Base-by-base conservation (phyloP, 1,284 basidiomycete species). In the Rhodotorula sp. region DNA sequence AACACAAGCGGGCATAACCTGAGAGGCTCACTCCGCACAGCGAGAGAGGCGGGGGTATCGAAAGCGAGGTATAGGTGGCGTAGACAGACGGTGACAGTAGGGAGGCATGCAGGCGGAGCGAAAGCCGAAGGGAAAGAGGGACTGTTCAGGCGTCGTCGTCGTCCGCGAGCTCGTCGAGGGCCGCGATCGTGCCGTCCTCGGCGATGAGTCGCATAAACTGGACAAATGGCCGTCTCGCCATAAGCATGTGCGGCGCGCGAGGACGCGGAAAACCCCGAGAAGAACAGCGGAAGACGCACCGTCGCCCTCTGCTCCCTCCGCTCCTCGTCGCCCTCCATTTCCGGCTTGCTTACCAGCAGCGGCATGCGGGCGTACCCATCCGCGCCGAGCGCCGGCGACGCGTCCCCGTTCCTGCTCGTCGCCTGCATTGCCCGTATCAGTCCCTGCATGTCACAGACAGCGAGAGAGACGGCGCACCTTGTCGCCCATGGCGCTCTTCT, bases 401-500 rank as follows among this genome's bases (percentile, higher is more conserved):
- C 83, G 21, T 89, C 87, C 76, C 74, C 74, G 22, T 80, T 79
- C 62, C 80, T 79, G 59, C 80, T 78, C 15, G 79, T 76, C 22
- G 80, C 71, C 71, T 82, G 62, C 71, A 66, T 34, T 39, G 4
- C 1, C 8, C 37, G 55, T 53, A 29, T 29, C 46, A 41, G 37
- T 2, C 25, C 10, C 44, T 60, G 37, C 55, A 34, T 12, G 25
- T n/a, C 3, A 32, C 29, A 51, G 27, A 41, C 27, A 48, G 37
- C 1, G 29, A 19, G 41, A 36, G 46, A 54, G 48, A 6, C 8
- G 4, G 36, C 67, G 79, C n/a, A 90, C 85, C 79, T 88, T 90
- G 80, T 97, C 94, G 1, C 92, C 93, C 7, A 89, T 79, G 0
- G 89, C 87, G 65, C 88, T 91, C 82, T 95, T 96, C 85, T 95